Percentiles rank a stretch among this genome's conserved stretches.
Evolutionary conservation across 345 rosid genomes (phyloP).

Genomic region (Aethionema arabicum): DNA sequence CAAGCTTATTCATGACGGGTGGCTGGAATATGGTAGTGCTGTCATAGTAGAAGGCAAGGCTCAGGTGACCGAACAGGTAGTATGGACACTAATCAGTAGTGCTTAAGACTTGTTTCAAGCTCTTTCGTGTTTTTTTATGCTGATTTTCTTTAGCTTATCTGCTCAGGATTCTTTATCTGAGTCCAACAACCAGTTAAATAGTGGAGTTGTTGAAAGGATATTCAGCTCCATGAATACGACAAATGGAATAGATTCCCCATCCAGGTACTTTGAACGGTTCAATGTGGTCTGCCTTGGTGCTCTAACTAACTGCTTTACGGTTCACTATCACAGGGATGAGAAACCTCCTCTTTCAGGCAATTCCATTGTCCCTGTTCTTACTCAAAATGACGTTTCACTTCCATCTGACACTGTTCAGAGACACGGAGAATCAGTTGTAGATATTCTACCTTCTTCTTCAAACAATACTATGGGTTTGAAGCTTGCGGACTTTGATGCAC

Average conservation of each 20-base stretch:
- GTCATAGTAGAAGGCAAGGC: slow-evolving; percentile 41
- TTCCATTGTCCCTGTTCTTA: slow-evolving; percentile 35
- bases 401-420: slow-evolving; percentile 35
- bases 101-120: slow-evolving; percentile 21
- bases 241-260: slow-evolving; percentile 39
- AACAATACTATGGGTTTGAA: slow-evolving; percentile 48
- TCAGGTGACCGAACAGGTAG: slow-evolving; percentile 43
- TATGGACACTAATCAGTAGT: slow-evolving; percentile 9
- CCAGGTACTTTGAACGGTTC: slow-evolving; percentile 48
- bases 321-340: slow-evolving; percentile 46
- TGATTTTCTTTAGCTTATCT: slow-evolving; percentile 16
- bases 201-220: slow-evolving; percentile 48
- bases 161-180: slow-evolving; percentile 58
- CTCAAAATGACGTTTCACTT: slow-evolving; percentile 45
- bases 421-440: slow-evolving; percentile 34
- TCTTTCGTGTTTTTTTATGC: slow-evolving; percentile 12
- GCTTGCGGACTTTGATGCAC: slow-evolving; percentile 63
- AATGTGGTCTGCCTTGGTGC: slow-evolving; percentile 16
- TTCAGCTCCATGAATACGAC: slow-evolving; percentile 37
- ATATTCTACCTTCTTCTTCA: slow-evolving; percentile 42
- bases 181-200: slow-evolving; percentile 57
- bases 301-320: slow-evolving; percentile 15
- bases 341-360: slow-evolving; percentile 41
- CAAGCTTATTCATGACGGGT: slow-evolving; percentile 66
- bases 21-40: slow-evolving; percentile 51